Percentiles rank a stretch among this genome's conserved stretches.
phyloP scores from a whole-genome alignment of 2,329 filamentous ascomycete genomes.

The Pseudogymnoascus sp. region DNA sequence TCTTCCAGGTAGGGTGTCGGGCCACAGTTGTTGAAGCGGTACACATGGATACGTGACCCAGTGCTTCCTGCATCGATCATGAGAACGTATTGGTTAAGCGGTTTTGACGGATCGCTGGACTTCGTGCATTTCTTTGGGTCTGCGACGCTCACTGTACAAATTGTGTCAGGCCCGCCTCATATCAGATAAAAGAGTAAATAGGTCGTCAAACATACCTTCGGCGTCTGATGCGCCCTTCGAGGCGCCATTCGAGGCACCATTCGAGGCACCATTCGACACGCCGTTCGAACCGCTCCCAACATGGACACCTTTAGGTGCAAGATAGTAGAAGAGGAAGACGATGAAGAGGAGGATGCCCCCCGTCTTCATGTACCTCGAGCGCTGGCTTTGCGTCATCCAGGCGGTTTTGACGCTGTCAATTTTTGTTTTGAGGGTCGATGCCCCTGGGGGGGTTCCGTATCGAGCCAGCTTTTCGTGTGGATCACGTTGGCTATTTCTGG shows the following conservation, averaged over 20 bases:
- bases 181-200: not conserved
- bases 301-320: constrained; percentile 45
- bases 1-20: constrained; percentile 87
- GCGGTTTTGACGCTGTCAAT: constrained; percentile 49
- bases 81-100: constrained; percentile 91
- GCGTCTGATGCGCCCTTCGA: constrained; percentile 11
- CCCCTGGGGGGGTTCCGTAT: constrained; percentile 42
- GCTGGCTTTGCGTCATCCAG: constrained; percentile 57
- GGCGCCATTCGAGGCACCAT: not conserved
- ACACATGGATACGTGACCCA: constrained; percentile 95
- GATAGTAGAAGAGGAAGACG: constrained; percentile 54
- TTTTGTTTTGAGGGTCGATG: constrained; percentile 34
- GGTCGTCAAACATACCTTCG: constrained; percentile 15
- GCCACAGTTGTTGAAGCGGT: constrained; percentile 98
- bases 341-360: constrained; percentile 52
- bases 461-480: constrained; percentile 58
- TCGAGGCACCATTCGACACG: constrained; percentile 13
- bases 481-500: constrained; percentile 51
- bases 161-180: not conserved
- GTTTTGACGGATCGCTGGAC: constrained; percentile 79
- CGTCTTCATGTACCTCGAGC: constrained; percentile 57
- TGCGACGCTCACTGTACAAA: constrained; percentile 31
- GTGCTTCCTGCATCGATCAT: constrained; percentile 99
- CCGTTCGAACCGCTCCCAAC: not conserved
- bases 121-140: constrained; percentile 69